Percentiles rank a stretch among this genome's conserved stretches.
Conservation (phyloP, 2,329 filamentous ascomycete genomes). For the Hypoxylon sp. region DNA sequence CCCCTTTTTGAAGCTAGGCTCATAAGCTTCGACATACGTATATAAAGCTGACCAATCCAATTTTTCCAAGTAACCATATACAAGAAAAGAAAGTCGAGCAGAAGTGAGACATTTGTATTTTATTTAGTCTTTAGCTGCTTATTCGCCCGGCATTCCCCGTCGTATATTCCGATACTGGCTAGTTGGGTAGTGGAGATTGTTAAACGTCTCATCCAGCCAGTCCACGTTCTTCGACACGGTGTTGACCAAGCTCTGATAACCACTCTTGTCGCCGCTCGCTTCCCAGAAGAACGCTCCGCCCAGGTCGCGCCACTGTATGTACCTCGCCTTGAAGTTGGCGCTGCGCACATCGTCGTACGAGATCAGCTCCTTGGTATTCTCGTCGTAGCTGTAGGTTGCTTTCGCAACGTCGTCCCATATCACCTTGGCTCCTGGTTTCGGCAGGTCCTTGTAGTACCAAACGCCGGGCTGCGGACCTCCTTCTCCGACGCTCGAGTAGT, state of each 20-base stretch:
- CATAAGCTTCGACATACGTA: slow-evolving; percentile 4
- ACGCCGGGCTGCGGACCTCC: slow-evolving; percentile 71
- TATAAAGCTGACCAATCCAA: slow-evolving; percentile 12
- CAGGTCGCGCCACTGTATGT: slow-evolving; percentile 71
- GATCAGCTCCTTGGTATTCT: slow-evolving; percentile 71
- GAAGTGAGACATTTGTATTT: not conserved
- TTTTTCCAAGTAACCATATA: slow-evolving; percentile 27
- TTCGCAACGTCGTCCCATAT: slow-evolving; percentile 69
- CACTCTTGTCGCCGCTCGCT: slow-evolving; percentile 74
- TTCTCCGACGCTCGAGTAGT: slow-evolving; percentile 74
- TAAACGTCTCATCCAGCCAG: slow-evolving; percentile 64
- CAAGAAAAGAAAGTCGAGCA: slow-evolving; percentile 11
- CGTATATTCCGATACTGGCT: slow-evolving; percentile 73
- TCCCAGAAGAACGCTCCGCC: slow-evolving; percentile 92
- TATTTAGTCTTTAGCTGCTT: not conserved
- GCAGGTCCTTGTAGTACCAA: slow-evolving; percentile 78
- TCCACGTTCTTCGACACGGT: slow-evolving; percentile 65
- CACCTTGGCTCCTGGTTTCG: slow-evolving; percentile 70
- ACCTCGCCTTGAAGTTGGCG: slow-evolving; percentile 73
- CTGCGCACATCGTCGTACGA: slow-evolving; percentile 77
- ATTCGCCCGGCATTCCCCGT: slow-evolving; percentile 53
- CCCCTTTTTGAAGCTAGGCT: not conserved
- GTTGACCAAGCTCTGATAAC: slow-evolving; percentile 70
- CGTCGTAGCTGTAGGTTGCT: slow-evolving; percentile 81
- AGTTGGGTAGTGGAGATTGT: slow-evolving; percentile 69